Conservation (phyloP, 208 protist genomes). For the Leishmania mexicana region DNA sequence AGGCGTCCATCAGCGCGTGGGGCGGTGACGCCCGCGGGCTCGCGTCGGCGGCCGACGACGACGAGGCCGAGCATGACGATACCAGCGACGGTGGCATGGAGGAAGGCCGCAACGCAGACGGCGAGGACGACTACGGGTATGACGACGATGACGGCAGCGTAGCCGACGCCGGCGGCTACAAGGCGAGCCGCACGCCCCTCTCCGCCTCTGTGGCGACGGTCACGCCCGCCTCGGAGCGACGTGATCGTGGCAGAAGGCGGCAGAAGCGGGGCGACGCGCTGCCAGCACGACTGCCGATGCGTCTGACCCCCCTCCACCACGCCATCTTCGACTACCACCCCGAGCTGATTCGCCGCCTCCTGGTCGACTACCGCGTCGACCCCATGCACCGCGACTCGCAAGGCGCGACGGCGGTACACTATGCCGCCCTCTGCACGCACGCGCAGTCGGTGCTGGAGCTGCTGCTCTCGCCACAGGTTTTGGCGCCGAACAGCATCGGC, state of each 20-base stretch:
- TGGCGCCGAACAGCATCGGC: neutral
- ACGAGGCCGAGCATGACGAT: neutral
- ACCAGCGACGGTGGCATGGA: neutral
- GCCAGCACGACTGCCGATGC: conserved; percentile 40
- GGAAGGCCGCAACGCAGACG: neutral
- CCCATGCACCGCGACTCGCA: conserved; percentile 70
- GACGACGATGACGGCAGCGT: neutral
- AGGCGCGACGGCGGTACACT: conserved; percentile 83
- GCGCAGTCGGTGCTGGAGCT: conserved; percentile 56
- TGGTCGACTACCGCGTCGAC: conserved; percentile 72
- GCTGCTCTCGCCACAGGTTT: conserved; percentile 40
- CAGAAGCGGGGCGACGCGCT: conserved; percentile 8
- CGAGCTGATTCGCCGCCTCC: conserved; percentile 76
- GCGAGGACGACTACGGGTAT: neutral
- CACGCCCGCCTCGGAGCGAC: neutral
- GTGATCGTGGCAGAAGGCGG: neutral
- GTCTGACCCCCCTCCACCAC: conserved; percentile 71
- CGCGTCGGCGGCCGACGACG: neutral
- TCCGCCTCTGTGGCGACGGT: neutral
- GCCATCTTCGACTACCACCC: conserved; percentile 83
- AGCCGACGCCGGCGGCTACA: neutral
- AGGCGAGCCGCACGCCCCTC: neutral
- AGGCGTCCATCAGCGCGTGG: neutral
- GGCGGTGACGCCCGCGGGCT: neutral
- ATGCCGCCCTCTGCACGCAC: conserved; percentile 51